These are phyloP conservation scores for Rhynchospora breviuscula DNA, from an alignment of 176 grass and related monocot genomes.

Conservation along the genomic window DNA sequence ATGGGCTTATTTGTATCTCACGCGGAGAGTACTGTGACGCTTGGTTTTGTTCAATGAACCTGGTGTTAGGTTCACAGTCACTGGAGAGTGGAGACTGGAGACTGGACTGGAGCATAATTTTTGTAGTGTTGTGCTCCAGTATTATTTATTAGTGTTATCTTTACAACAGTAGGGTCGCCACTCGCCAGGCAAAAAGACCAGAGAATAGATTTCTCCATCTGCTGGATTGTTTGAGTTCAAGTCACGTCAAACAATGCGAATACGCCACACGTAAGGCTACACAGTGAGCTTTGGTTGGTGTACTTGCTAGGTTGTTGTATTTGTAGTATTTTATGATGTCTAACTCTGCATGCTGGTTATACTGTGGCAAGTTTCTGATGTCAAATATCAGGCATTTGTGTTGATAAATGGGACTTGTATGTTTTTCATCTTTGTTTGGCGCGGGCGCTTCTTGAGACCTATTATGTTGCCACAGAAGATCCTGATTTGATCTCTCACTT, in stretches of 20 bases:
- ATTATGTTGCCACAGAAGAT: neutral
- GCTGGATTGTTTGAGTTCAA: neutral
- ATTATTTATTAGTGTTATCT: constrained; percentile 1
- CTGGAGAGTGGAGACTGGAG: neutral
- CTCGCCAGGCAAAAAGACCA: neutral
- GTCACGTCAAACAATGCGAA: neutral
- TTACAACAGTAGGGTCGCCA: neutral
- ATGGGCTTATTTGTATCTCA: neutral
- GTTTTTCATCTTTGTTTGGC: neutral
- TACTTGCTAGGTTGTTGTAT: neutral
- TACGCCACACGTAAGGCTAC: neutral
- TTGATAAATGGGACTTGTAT: neutral
- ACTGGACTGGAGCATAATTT: neutral
- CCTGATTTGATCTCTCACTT: neutral
- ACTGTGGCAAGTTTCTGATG: neutral
- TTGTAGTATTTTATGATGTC: neutral
- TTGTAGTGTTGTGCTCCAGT: neutral
- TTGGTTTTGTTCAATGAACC: neutral
- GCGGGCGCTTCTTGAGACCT: neutral
- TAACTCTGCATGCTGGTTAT: neutral
- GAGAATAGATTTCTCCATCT: neutral
- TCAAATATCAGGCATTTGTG: neutral
- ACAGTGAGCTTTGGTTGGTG: neutral
- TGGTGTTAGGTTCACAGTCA: constrained; percentile 11
- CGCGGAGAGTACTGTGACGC: neutral